A percentile compares a stretch with the other conserved stretches of the same genome.
Evolutionary conservation across 805 yeast genomes (phyloP).

Genomic region (Komagataella ulmi): DNA sequence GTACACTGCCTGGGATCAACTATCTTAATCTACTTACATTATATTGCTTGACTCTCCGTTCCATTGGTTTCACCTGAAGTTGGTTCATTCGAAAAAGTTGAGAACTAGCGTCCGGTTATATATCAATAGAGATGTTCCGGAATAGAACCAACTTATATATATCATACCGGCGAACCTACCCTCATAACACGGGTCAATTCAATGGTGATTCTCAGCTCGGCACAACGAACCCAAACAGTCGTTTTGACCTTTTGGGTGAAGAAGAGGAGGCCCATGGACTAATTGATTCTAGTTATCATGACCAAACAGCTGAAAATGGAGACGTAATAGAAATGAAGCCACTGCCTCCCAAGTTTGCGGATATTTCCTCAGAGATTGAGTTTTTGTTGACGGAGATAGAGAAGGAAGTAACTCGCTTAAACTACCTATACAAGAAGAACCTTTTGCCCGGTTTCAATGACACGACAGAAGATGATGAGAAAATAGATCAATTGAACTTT

Average conservation of each 20-base stretch:
- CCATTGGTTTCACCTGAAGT: not conserved
- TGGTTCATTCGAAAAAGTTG: not conserved
- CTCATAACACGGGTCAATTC: conserved; percentile 26
- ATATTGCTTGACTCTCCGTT: not conserved
- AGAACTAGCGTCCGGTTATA: not conserved
- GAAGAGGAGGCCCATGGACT: conserved; percentile 40
- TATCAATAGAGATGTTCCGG: conserved; percentile 47
- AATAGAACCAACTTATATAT: conserved; percentile 88
- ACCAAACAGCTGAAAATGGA: conserved; percentile 11
- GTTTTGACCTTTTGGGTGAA: conserved; percentile 27
- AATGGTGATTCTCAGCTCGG: conserved; percentile 15
- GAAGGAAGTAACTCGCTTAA: conserved; percentile 42
- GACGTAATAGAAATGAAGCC: conserved; percentile 44
- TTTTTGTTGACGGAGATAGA: conserved; percentile 39
- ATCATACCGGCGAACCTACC: conserved; percentile 82
- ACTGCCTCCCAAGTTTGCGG: conserved; percentile 70
- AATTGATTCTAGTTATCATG: conserved; percentile 13
- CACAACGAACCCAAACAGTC: conserved; percentile 7
- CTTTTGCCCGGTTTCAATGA: conserved; percentile 83
- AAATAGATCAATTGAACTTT: conserved; percentile 68
- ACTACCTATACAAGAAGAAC: conserved; percentile 64
- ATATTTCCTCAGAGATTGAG: conserved; percentile 62
- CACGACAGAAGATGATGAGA: conserved; percentile 57
- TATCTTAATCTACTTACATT: not conserved
- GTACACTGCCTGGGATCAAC: not conserved